A percentile compares a stretch with the other conserved stretches of the same genome.
These are phyloP conservation scores for Fragosphaeria purpurea DNA, from an alignment of 2,329 filamentous ascomycete species.

Conservation along the genomic window DNA sequence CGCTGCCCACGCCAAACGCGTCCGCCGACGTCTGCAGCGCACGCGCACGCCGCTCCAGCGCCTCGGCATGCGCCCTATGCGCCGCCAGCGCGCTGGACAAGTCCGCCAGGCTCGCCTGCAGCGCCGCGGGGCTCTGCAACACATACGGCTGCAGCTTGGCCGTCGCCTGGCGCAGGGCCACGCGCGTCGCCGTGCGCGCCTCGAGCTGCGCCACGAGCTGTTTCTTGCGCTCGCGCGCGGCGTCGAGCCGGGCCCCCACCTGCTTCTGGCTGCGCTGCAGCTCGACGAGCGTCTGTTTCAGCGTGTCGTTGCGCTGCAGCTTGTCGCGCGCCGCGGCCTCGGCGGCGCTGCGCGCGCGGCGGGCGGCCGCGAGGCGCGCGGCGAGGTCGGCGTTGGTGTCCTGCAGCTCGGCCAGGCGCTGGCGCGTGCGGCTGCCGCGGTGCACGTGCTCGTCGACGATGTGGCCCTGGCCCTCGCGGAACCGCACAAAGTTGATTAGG, in stretches of 20 bases:
- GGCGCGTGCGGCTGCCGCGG: conserved; percentile 75
- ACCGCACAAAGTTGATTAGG: conserved; percentile 97
- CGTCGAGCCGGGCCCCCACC: conserved; percentile 72
- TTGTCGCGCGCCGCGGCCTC: conserved; percentile 78
- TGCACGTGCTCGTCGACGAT: conserved; percentile 93
- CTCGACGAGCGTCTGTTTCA: conserved; percentile 74
- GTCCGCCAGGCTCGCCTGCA: conserved; percentile 75
- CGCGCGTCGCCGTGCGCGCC: conserved; percentile 58
- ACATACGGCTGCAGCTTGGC: conserved; percentile 87
- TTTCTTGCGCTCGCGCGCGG: conserved; percentile 69
- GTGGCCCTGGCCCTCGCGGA: conserved; percentile 81
- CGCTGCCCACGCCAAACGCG: conserved; percentile 73
- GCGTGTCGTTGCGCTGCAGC: conserved; percentile 72
- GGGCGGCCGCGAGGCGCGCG: conserved; percentile 68
- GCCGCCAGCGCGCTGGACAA: conserved; percentile 65
- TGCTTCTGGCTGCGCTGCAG: conserved; percentile 73
- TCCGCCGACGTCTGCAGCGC: conserved; percentile 87
- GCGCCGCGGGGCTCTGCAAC: conserved; percentile 71
- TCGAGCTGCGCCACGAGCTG: conserved; percentile 64
- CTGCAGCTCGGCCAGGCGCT: conserved; percentile 77
- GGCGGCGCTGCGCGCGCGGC: conserved; percentile 66
- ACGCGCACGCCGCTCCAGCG: conserved; percentile 75
- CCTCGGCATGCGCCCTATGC: conserved; percentile 79
- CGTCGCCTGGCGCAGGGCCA: conserved; percentile 72
- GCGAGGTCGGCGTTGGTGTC: conserved; percentile 82